Conservation (phyloP, 768 basidiomycete genomes). For the Pleurotus tuoliensis region DNA sequence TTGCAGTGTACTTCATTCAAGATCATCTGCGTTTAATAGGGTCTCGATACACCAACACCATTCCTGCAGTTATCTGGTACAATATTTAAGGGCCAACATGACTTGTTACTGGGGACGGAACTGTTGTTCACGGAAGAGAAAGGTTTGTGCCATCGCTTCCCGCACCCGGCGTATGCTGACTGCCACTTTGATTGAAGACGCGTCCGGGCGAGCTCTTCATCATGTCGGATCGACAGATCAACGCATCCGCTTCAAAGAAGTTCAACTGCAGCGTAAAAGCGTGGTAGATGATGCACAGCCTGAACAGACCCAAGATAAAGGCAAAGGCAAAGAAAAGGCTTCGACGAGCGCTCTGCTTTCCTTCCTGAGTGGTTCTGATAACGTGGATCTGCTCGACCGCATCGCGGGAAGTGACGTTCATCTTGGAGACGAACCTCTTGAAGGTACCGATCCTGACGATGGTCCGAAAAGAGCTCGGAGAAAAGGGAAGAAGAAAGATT, state of each 20-base stretch:
- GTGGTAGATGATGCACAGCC: background rate
- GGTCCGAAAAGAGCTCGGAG: background rate
- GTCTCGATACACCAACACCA: constrained; percentile 73
- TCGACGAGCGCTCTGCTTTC: constrained; percentile 8
- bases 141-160: constrained; percentile 30
- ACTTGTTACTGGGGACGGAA: constrained; percentile 69
- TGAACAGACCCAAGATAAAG: constrained; percentile 3
- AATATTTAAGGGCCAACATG: constrained; percentile 66
- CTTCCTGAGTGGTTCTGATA: constrained; percentile 3
- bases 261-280: constrained; percentile 48
- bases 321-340: constrained; percentile 11
- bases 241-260: constrained; percentile 71
- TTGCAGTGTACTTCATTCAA: no score
- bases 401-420: constrained; percentile 25
- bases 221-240: constrained; percentile 62
- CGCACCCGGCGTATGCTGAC: background rate
- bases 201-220: constrained; percentile 41
- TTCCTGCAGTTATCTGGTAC: constrained; percentile 76
- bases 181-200: constrained; percentile 25
- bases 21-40: constrained; percentile 35
- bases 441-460: background rate
- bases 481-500: background rate
- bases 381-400: constrained; percentile 17
- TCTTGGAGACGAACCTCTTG: background rate
- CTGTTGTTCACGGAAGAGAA: constrained; percentile 70